phyloP scores from a whole-genome alignment of 163 green algal genomes.

The Coccomyxa subellipsoidea region DNA sequence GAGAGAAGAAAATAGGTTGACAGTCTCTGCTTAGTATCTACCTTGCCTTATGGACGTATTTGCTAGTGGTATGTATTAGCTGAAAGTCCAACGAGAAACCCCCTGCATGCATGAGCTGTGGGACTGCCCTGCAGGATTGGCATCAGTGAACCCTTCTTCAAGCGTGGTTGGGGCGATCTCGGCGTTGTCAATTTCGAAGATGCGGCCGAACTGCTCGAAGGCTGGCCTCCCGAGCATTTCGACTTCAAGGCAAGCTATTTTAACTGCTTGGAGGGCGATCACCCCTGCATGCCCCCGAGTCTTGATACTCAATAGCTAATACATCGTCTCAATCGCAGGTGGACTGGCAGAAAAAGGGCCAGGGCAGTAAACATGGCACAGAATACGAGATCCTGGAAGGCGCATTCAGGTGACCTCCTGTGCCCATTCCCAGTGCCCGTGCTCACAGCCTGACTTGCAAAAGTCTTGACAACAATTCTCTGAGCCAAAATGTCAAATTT shows the following conservation, averaged over 20 bases:
- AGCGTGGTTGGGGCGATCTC: slow-evolving; percentile 29
- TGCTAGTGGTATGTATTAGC: too few relatives aligned
- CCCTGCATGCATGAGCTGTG: background rate
- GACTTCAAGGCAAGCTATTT: background rate
- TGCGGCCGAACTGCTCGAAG: slow-evolving; percentile 11
- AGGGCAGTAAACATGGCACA: slow-evolving; percentile 28
- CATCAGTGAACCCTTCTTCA: slow-evolving; percentile 18
- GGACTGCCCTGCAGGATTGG: slow-evolving; percentile 5
- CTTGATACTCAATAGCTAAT: background rate
- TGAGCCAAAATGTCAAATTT: too few relatives aligned
- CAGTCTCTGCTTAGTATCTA: too few relatives aligned
- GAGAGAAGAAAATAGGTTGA: too few relatives aligned
- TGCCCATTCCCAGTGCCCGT: too few relatives aligned
- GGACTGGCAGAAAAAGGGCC: slow-evolving; percentile 47
- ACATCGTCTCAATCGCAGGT: slow-evolving; percentile 37
- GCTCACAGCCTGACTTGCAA: too few relatives aligned
- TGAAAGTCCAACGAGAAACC: background rate
- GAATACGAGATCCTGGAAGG: slow-evolving; percentile 60
- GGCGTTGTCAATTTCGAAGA: slow-evolving; percentile 17
- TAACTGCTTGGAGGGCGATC: background rate
- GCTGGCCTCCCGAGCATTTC: slow-evolving; percentile 25
- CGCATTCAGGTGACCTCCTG: slow-evolving; percentile 40
- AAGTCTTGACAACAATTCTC: too few relatives aligned
- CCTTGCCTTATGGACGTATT: too few relatives aligned
- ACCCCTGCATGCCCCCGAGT: background rate